Conservation (phyloP, 208 protist species). For the Herpetomonas tarakana region DNA sequence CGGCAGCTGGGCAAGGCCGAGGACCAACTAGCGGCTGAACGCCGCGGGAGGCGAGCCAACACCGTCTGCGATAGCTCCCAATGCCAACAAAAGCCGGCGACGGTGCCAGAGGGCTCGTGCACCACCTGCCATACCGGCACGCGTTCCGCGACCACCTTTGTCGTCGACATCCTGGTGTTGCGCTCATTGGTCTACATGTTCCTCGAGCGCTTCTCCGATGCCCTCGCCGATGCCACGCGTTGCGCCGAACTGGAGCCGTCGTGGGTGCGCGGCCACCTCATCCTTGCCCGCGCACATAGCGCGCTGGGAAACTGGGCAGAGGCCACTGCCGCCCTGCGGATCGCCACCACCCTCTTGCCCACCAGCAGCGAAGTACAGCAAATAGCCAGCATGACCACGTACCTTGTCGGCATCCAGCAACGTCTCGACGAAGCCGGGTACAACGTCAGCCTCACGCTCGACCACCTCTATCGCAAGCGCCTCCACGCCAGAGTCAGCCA, state of each 20-base stretch:
- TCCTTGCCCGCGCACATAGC: constrained; percentile 54
- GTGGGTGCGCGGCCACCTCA: constrained; percentile 65
- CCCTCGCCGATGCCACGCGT: constrained; percentile 45
- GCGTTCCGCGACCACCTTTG: background rate
- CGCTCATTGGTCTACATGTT: constrained; percentile 72
- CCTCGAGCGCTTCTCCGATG: constrained; percentile 37
- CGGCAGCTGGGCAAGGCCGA: background rate
- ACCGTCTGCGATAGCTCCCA: background rate
- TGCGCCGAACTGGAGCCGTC: constrained; percentile 41
- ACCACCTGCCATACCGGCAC: background rate
- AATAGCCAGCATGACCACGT: constrained; percentile 52
- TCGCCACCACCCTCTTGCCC: constrained; percentile 39
- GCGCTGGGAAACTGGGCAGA: constrained; percentile 48
- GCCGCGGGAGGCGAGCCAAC: no score
- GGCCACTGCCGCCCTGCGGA: constrained; percentile 23
- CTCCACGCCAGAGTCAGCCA: constrained; percentile 14
- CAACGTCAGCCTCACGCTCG: constrained; percentile 37
- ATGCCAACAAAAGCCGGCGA: no score
- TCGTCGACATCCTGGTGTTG: constrained; percentile 45
- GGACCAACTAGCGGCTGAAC: background rate
- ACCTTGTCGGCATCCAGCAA: constrained; percentile 47
- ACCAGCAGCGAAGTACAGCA: constrained; percentile 54
- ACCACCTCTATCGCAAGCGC: constrained; percentile 52
- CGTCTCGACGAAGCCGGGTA: constrained; percentile 18
- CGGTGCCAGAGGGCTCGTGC: background rate